Base-by-base conservation (phyloP, 208 protist species). In the Porcisia hertigi region DNA sequence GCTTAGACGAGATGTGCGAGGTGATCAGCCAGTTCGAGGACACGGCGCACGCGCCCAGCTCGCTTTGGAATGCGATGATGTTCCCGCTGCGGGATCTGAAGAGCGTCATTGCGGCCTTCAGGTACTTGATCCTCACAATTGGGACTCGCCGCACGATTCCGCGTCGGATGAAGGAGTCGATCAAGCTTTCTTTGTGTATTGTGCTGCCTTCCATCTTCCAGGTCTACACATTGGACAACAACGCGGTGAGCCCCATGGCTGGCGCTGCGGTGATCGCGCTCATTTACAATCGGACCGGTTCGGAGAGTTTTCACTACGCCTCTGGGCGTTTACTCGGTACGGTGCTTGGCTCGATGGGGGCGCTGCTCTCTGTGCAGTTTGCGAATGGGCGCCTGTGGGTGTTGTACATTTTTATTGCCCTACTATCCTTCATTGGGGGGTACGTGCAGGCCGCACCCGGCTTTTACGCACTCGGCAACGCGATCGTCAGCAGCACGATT, bases 181-280 rank as follows among this genome's bases (percentile, higher is more conserved):
- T 97, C 75, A 97, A 97, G 82, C 90, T 97, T 36, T 81, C 91
- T 30, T 83, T 97, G 62, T 97, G 91, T 80, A 97, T 97, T 87
- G 85, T 88, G 47, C 45, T 97, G 30, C 91, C 93, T 34, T 71
- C 74, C 82, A 92, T 97, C 55, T 96, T 97, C 82, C 93, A 97
- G 75, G 83, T 96, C 36, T 97, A 95, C 81, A 90, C 88, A n/a
- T 74, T 97, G 41, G 71, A 80, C 70, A 93, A 92, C 67, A 81
- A 86, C 77, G 71, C 79, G 12, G 88, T 90, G 66, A 97, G 91
- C 66, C 88, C 93, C 18, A 86, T 95, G 69, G 93, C 91, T 30
- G 93, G 93, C 59, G 91, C 93, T 7, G 59, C 93, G 34, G 91
- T 97, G 81, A 97, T 97, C 77, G 93, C 93, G 1, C 83, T 97